Evolutionary conservation across 257 asterid species (phyloP), one percentile per base, ranked within the genome.

Genomic region (Solanum sejunctum): DNA sequence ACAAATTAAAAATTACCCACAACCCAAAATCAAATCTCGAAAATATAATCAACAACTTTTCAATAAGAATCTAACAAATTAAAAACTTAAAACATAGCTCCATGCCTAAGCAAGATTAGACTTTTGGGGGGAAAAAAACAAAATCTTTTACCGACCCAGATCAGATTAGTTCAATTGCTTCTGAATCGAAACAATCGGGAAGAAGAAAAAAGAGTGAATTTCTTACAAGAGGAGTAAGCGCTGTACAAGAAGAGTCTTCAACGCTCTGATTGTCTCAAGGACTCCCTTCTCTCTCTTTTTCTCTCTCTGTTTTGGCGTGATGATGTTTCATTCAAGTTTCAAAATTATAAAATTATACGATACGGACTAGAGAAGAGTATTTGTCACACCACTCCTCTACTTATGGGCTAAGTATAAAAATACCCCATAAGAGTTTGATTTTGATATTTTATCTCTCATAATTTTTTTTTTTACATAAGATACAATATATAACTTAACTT

Each of bases 211-310:
- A 45, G 56, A 87, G 13, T 54, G 58, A 41, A 81, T 75, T 39
- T 69, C 88, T 85, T 88, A 88, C 90, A 23, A 83, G 77, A 21
- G 45, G 77, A 79, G 87, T n/a, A 79, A 60, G 18, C 85, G 85
- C 83, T 57, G 36, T 32, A 2, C 36, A 32, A 32, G 36, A 32
- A 32, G 60, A 17, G 63, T 81, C 67, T 66, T 63, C 39, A 63
- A 54, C 86, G 79, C 45, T 45, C 83, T 67, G 77, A 36, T 67
- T 36, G n/a, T 67, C 49, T 16, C 6, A 32, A 17, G 52, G 26
- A 69, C 78, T 69, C 4, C 4, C 1, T 41, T 36, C 75, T 28
- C 45, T 63, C 45, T 26, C 72, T 36, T 43, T 28, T 17, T 67
- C 70, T 63, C 45, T 13, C 72, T 64, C 6, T 70, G n/a, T 72